Base-by-base conservation (phyloP, 306 rosid species). In the Cajanus cajan region DNA sequence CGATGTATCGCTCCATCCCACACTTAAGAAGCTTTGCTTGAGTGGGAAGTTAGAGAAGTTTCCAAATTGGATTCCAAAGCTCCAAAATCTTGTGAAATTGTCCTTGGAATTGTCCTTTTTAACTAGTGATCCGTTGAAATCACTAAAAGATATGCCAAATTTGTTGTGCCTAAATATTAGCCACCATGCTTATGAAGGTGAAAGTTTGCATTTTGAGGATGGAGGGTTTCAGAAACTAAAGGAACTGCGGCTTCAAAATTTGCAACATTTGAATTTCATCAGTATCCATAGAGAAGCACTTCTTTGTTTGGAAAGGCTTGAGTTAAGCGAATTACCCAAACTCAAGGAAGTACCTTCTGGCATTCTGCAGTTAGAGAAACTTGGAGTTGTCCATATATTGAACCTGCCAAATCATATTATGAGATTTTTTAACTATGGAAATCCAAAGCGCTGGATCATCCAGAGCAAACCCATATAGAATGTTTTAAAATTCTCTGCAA, bases 351-450 rank as follows among this genome's bases (percentile, higher is more conserved):
- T 51, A 1, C 63, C 76, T 4, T 19, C 0, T 11, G 63, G 76
- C 16, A 50, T 71, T 48, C 43, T 39, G 11, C 43, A 58, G 16
- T 25, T 73, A 0, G 1, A 0, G 5, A 73, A 40, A 0, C 41
- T 73, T 73, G 6, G 21, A 52, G 51, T 0, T 13, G 0, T n/a
- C 54, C 1, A 2, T 7, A 36, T 8, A 28, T 1, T 1, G 31
- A 28, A 0, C 0, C 0, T 0, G 0, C 9, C 37, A 73, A n/a
- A n/a, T n/a, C n/a, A n/a, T n/a, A n/a, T n/a, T 0, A 0, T 54
- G 25, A 54, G 8, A 37, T 73, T 13, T n/a, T n/a, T n/a, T n/a
- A n/a, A n/a, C 2, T 28, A 22, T 31, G 63, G 31, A 9, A 2
- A 16, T 16, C 1, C 19, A 4, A 1, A 37, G 14, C 36, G 7